Evolutionary conservation across 495 filamentous ascomycete species (phyloP), one percentile per base, ranked within the genome.

Genomic region (Podospora didyma): DNA sequence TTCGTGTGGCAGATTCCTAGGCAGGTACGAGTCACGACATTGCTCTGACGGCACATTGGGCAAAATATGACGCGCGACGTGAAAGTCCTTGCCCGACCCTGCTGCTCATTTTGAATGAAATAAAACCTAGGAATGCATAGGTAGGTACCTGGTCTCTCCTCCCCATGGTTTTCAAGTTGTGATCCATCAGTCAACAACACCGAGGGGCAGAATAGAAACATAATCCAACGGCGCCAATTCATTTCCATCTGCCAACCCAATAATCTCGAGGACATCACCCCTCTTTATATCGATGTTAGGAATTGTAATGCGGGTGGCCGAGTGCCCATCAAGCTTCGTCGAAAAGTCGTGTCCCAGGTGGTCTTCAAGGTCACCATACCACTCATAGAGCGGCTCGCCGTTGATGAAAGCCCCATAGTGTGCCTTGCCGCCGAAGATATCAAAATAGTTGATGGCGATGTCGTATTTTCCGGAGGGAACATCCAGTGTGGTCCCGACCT

Each of bases 141-240:
- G n/a, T n/a, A n/a, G n/a, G n/a, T n/a, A n/a, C n/a, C n/a, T n/a
- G n/a, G n/a, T n/a, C n/a, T n/a, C n/a, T n/a, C n/a, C n/a, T n/a
- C n/a, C n/a, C n/a, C n/a, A n/a, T n/a, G n/a, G n/a, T n/a, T n/a
- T n/a, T n/a, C n/a, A n/a, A n/a, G n/a, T n/a, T n/a, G n/a, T n/a
- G n/a, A n/a, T n/a, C n/a, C n/a, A 35, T 48, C 22, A 87, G 67
- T 88, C 84, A n/a, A 86, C 68, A 53, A 82, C 64, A 0, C 83
- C 84, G 14, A 69, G 56, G 0, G 86, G 85, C 46, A 89, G 62
- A 42, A 89, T 61, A 19, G 78, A 73, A 46, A 89, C 69, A 71
- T 89, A 89, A 69, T 89, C 86, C 62, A 89, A 46, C 42, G 84
- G 82, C 42, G 86, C 86, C 21, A 71, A 72, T 72, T 89, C 86